phyloP scores from a whole-genome alignment of 768 basidiomycete species.

The Russula emetica region DNA sequence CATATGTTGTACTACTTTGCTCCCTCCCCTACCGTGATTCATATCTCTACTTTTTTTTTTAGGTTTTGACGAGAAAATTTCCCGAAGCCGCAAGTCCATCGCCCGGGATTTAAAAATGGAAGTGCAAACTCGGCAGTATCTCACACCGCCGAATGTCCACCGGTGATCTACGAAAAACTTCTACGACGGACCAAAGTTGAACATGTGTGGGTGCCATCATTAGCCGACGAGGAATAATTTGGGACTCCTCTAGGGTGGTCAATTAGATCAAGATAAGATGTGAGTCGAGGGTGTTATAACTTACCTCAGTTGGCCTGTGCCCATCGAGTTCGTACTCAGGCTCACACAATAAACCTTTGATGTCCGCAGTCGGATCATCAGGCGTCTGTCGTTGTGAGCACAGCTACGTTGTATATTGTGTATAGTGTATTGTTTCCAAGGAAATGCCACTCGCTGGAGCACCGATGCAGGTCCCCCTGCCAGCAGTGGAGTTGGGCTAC shows the following conservation, averaged over 20 bases:
- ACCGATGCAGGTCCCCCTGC: background rate
- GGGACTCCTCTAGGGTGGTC: background rate
- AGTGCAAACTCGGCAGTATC: background rate
- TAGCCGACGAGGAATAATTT: background rate
- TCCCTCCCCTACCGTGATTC: background rate
- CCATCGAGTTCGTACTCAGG: background rate
- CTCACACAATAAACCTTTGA: background rate
- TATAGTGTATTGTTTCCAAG: no score
- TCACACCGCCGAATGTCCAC: conserved; percentile 2
- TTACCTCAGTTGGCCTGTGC: background rate
- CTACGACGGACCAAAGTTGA: background rate
- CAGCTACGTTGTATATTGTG: background rate
- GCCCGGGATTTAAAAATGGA: background rate
- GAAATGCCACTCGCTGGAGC: no score
- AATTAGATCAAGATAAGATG: background rate
- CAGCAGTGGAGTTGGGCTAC: background rate
- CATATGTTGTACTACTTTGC: background rate
- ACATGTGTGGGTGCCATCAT: background rate
- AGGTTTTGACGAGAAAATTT: background rate
- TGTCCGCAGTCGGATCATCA: background rate
- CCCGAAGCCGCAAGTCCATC: background rate
- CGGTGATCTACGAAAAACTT: background rate
- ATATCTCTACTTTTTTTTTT: conserved; percentile 1
- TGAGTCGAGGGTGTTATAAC: background rate
- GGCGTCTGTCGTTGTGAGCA: background rate